Percentiles rank a stretch among this genome's conserved stretches.
Conservation (phyloP, 768 basidiomycete genomes). For the Lactifluus echinatus region DNA sequence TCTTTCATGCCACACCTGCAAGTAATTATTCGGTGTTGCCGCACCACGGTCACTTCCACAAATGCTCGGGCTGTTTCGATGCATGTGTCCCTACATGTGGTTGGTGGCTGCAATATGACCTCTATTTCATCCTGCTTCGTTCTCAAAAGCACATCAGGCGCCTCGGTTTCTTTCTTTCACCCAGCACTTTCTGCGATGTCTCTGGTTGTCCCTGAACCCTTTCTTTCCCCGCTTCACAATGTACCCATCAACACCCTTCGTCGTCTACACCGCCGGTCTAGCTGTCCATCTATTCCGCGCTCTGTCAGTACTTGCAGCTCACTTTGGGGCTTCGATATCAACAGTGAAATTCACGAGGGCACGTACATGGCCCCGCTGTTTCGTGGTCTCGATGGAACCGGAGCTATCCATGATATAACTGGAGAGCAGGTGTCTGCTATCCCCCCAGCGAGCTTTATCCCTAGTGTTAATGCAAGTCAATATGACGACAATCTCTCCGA, state of each 20-base stretch:
- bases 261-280: conserved; percentile 10
- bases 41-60: not conserved
- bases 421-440: not conserved
- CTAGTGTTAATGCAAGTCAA: not conserved
- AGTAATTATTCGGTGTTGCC: not conserved
- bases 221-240: not conserved
- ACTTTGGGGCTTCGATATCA: not conserved
- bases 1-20: not conserved
- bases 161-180: not conserved
- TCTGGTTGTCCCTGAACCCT: not conserved
- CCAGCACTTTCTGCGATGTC: not conserved
- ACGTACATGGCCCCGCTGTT: conserved; percentile 6
- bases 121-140: not conserved
- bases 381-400: not conserved
- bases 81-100: not conserved
- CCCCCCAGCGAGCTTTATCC: not conserved
- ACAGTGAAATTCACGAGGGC: not conserved
- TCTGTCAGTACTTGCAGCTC: conserved; percentile 8
- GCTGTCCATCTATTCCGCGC: conserved; percentile 14
- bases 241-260: not conserved
- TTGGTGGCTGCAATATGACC: not conserved
- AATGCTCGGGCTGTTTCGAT: not conserved
- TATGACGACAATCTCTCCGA: conserved; percentile 3
- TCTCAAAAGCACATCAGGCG: not conserved
- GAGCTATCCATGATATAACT: not conserved